These are phyloP conservation scores for Solanum chilense DNA, from an alignment of 257 asterid genomes.

Conservation along the genomic window DNA sequence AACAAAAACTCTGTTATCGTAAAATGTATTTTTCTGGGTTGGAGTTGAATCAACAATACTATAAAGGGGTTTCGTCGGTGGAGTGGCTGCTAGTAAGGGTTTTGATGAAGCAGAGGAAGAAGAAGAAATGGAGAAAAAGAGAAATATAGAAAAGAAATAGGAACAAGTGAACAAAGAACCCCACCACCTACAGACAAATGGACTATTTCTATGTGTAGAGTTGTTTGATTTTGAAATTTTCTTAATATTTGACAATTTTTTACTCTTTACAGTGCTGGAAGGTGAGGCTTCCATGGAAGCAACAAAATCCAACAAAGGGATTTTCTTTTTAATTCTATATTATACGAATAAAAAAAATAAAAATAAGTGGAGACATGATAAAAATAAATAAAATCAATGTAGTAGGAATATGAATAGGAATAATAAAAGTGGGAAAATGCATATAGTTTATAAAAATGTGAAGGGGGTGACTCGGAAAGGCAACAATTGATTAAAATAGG, in stretches of 20 bases:
- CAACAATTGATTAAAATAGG: background rate
- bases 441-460: background rate
- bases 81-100: background rate
- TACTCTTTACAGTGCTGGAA: background rate
- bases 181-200: constrained; percentile 7
- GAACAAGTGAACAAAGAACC: background rate
- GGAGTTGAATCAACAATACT: background rate
- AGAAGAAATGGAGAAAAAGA: background rate
- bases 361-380: background rate
- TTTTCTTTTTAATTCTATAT: background rate
- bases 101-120: background rate
- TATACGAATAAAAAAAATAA: background rate
- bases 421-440: background rate
- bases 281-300: constrained; percentile 1
- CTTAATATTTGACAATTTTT: background rate
- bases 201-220: background rate
- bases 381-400: background rate
- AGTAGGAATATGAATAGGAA: background rate
- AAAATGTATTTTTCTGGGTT: background rate
- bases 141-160: background rate
- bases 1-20: background rate
- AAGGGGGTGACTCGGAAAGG: background rate
- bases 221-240: background rate
- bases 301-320: background rate
- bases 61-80: background rate